These are phyloP conservation scores for Abrus pulchellus DNA, from an alignment of 306 rosid genomes.

Conservation along the genomic window DNA sequence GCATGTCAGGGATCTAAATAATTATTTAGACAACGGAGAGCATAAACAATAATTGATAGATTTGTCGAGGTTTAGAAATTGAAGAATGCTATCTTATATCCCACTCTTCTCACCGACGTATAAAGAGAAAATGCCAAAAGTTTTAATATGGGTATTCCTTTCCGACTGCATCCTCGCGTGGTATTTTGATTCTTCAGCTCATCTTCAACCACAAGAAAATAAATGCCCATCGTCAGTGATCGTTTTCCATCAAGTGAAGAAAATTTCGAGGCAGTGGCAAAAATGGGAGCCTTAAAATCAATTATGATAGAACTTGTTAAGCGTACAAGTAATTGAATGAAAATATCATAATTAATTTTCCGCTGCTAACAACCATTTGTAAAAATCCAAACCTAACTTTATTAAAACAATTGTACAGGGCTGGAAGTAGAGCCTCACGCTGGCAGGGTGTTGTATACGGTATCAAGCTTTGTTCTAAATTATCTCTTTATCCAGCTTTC, in stretches of 20 bases:
- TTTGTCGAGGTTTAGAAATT: background rate
- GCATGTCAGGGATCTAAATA: background rate
- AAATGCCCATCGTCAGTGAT: background rate
- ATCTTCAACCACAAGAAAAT: background rate
- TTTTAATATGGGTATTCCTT: constrained; percentile 36
- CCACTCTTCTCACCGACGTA: background rate
- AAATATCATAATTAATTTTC: background rate
- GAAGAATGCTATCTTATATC: constrained; percentile 33
- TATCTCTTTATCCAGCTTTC: constrained; percentile 1
- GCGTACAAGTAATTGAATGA: background rate
- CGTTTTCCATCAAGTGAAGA: background rate
- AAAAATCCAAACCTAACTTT: background rate
- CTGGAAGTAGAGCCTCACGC: background rate
- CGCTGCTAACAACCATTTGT: background rate
- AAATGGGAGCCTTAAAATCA: background rate
- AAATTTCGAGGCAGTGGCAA: background rate
- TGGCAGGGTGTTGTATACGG: background rate
- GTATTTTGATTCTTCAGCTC: constrained; percentile 5
- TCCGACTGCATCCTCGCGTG: constrained; percentile 56
- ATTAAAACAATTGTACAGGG: background rate
- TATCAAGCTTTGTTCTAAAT: constrained; percentile 15
- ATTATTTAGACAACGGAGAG: background rate
- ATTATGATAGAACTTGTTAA: background rate
- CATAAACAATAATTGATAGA: background rate
- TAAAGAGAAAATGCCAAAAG: background rate